phyloP scores from a whole-genome alignment of 2,329 filamentous ascomycete genomes.

The Trichoderma semiorbis region DNA sequence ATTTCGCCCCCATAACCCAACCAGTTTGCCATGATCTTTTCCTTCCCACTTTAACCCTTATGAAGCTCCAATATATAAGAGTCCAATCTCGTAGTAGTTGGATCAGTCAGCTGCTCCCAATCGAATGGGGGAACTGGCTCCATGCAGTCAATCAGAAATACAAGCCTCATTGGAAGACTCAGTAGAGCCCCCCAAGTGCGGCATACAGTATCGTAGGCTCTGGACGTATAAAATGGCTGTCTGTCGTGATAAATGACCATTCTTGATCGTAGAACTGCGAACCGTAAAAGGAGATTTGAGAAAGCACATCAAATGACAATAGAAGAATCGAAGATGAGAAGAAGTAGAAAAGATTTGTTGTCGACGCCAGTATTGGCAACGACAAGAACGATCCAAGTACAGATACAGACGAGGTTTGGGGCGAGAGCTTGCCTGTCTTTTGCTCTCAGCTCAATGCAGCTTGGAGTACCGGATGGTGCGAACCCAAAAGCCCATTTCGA shows the following conservation, averaged over 20 bases:
- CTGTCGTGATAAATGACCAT: neutral
- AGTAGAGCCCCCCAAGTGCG: neutral
- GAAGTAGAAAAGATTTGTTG: conserved; percentile 18
- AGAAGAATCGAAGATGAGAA: conserved; percentile 24
- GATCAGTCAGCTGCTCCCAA: neutral
- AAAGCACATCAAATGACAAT: conserved; percentile 23
- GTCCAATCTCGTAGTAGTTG: neutral
- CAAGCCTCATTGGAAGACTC: neutral
- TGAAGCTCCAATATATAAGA: neutral
- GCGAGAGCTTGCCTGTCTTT: neutral
- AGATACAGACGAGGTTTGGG: conserved; percentile 30
- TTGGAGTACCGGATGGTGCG: neutral
- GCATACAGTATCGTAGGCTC: neutral
- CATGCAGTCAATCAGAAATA: neutral
- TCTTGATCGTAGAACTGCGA: neutral
- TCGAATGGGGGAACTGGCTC: neutral
- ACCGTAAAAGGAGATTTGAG: neutral
- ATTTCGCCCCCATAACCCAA: neutral
- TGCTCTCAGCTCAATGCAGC: neutral
- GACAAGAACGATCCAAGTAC: conserved; percentile 32
- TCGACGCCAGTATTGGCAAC: conserved; percentile 29
- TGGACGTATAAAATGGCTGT: neutral
- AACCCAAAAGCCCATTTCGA: conserved; percentile 14
- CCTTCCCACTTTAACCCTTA: neutral
- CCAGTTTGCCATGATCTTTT: neutral